phyloP scores from a whole-genome alignment of 164 flowering plant genomes.

The Houttuynia cordata region DNA sequence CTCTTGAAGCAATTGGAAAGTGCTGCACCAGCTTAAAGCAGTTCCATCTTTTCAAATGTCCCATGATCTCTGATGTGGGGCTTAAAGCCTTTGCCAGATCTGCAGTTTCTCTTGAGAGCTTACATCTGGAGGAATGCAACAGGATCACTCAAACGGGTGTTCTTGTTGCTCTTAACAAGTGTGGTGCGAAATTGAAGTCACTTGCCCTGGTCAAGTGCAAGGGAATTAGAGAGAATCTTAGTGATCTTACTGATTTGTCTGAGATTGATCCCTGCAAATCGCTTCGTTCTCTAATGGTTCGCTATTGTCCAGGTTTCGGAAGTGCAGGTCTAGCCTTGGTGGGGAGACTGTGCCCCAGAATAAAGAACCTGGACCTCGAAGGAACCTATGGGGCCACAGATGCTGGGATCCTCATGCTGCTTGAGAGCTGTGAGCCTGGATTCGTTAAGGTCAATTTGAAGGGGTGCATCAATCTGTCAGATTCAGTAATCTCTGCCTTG shows the following conservation, averaged over 20 bases:
- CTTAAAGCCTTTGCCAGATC: slow-evolving; percentile 40
- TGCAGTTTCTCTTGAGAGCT: slow-evolving; percentile 47
- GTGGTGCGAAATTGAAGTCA: slow-evolving; percentile 42
- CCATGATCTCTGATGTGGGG: slow-evolving; percentile 51
- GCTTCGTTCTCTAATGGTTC: slow-evolving; percentile 37
- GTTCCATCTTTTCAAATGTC: slow-evolving; percentile 38
- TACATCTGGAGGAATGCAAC: slow-evolving; percentile 71
- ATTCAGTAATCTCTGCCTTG: slow-evolving; percentile 31
- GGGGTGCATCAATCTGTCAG: slow-evolving; percentile 51
- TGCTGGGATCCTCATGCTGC: slow-evolving; percentile 39
- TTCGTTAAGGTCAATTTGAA: slow-evolving; percentile 47
- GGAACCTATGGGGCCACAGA: slow-evolving; percentile 57
- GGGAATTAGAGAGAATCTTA: slow-evolving; percentile 36
- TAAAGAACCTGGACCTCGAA: slow-evolving; percentile 43
- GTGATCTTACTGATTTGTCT: slow-evolving; percentile 17
- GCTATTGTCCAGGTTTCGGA: slow-evolving; percentile 66
- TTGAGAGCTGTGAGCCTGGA: slow-evolving; percentile 36
- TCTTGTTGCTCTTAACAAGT: slow-evolving; percentile 33
- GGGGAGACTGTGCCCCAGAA: slow-evolving; percentile 52
- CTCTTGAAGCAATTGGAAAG: slow-evolving; percentile 56
- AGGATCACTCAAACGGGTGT: slow-evolving; percentile 53
- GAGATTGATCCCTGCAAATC: slow-evolving; percentile 32
- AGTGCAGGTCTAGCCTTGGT: slow-evolving; percentile 32
- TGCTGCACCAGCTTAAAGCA: slow-evolving; percentile 63
- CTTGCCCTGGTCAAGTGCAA: slow-evolving; percentile 48